These are phyloP conservation scores for Ophiostoma pallidulum DNA, from an alignment of 2,329 filamentous ascomycete species.

Conservation along the genomic window DNA sequence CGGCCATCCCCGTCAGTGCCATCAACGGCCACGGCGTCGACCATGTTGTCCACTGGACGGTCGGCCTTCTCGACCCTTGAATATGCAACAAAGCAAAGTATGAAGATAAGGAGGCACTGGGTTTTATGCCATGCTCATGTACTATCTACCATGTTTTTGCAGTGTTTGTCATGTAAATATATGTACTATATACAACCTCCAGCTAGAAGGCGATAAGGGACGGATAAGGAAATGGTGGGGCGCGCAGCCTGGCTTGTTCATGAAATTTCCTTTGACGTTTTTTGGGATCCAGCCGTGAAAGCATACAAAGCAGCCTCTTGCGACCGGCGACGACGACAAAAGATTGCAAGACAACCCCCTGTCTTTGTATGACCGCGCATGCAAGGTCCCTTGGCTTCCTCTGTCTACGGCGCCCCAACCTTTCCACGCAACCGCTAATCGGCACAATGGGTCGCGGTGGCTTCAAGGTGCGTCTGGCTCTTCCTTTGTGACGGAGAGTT, in stretches of 20 bases:
- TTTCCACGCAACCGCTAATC: neutral
- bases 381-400: neutral
- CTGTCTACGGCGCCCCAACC: neutral
- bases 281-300: no score
- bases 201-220: neutral
- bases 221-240: neutral
- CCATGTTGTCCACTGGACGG: conserved; percentile 60
- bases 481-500: neutral
- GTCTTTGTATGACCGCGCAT: neutral
- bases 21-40: conserved; percentile 79
- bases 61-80: conserved; percentile 51
- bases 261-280: neutral
- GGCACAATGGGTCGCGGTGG: conserved; percentile 16
- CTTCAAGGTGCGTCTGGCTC: conserved; percentile 16
- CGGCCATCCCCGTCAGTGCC: conserved; percentile 78
- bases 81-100: conserved; percentile 6
- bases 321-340: neutral
- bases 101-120: conserved; percentile 1
- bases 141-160: no score
- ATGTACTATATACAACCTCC: neutral
- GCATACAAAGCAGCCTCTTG: neutral
- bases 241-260: no score
- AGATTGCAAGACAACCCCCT: neutral
- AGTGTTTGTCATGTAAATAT: no score
- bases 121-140: no score